These are phyloP conservation scores for Saccharomyces hybrid DNA, from an alignment of 1,139 yeast species.

Conservation along the genomic window DNA sequence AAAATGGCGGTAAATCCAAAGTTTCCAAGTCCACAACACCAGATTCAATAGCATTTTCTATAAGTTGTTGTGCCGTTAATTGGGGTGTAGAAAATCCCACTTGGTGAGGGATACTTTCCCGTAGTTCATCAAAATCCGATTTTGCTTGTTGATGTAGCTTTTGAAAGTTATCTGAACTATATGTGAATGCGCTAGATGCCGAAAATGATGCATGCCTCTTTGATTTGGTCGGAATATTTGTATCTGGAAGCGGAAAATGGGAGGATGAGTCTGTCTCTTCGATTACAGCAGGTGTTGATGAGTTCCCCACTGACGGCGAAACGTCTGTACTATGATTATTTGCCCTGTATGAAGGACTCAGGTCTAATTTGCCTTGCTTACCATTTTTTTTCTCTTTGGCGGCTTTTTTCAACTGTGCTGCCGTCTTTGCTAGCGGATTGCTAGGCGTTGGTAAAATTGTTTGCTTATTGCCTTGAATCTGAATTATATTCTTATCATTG, in stretches of 20 bases:
- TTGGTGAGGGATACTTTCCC: slow-evolving; percentile 40
- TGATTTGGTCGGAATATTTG: slow-evolving; percentile 18
- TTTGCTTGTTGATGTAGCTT: slow-evolving; percentile 6
- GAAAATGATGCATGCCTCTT: slow-evolving; percentile 72
- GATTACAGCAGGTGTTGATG: background rate
- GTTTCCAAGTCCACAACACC: slow-evolving; percentile 6
- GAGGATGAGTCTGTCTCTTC: background rate
- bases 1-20: slow-evolving; percentile 4
- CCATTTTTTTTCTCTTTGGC: slow-evolving; percentile 7
- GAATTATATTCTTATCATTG: slow-evolving; percentile 29
- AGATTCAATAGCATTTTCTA: slow-evolving; percentile 30
- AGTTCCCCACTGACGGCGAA: background rate
- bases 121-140: slow-evolving; percentile 11
- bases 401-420: slow-evolving; percentile 25
- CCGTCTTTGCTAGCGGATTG: slow-evolving; percentile 24
- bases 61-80: slow-evolving; percentile 37
- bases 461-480: slow-evolving; percentile 35
- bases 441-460: slow-evolving; percentile 34
- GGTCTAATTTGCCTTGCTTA: background rate
- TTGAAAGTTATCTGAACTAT: slow-evolving; percentile 34
- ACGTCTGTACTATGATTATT: background rate
- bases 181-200: slow-evolving; percentile 68
- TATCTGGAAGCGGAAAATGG: background rate
- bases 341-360: background rate
- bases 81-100: slow-evolving; percentile 81